Percentiles rank a stretch among this genome's conserved stretches.
Evolutionary conservation across 148 eudicot genomes (phyloP).

Genomic region (Tetragonia tetragonoides): DNA sequence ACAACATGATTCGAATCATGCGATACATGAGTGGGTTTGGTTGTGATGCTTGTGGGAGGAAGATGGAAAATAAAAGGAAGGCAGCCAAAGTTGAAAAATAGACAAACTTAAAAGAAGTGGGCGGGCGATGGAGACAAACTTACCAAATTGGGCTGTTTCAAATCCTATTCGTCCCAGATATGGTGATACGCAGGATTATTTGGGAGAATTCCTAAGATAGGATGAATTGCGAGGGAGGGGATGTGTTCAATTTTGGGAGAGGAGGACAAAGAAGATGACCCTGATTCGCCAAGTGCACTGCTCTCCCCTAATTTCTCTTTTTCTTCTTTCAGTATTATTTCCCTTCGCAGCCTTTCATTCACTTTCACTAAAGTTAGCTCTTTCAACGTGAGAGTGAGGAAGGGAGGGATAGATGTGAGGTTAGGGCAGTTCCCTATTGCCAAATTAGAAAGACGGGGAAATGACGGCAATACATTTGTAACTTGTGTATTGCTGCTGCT

Average conservation of each 20-base stretch:
- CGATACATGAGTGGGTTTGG: too few species aligned
- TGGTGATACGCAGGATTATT: too few species aligned
- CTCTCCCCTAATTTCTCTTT: neutral
- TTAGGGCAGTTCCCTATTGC: neutral
- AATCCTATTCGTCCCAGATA: too few species aligned
- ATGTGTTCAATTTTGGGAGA: neutral
- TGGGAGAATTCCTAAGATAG: too few species aligned
- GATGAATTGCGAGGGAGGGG: neutral
- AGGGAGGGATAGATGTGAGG: constrained; percentile 15
- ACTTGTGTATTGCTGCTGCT: neutral
- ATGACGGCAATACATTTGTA: neutral
- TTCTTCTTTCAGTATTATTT: too few species aligned
- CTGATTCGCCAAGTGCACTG: neutral
- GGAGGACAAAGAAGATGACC: neutral
- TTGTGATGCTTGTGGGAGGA: too few species aligned
- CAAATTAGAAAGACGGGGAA: constrained; percentile 2
- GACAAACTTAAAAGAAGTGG: too few species aligned
- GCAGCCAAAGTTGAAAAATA: too few species aligned
- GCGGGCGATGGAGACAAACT: too few species aligned
- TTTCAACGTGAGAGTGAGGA: constrained; percentile 8
- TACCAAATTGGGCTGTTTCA: too few species aligned
- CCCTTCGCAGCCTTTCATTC: neutral
- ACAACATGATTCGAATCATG: too few species aligned
- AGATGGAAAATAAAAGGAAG: too few species aligned
- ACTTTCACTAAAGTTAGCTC: neutral